Evolutionary conservation across 805 yeast genomes (phyloP), one percentile per base, ranked within the genome.

Genomic region (Kuraishia floccosa): DNA sequence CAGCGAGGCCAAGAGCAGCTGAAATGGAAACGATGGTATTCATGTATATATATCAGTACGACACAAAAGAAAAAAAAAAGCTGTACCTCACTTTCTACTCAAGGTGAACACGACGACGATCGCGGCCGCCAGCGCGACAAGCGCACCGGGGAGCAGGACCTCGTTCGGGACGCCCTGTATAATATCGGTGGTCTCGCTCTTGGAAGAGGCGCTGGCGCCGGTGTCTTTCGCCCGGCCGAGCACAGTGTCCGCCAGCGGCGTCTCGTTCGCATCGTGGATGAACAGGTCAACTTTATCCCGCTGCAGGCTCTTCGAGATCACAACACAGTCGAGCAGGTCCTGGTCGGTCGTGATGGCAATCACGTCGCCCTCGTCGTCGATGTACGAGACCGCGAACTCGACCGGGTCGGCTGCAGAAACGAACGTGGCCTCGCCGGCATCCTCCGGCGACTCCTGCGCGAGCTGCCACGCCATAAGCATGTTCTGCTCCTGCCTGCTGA

Each of bases 301-400:
- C 6, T 63, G 58, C 20, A 68, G 46, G 31, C 52, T 58, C 32
- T 57, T 58, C 40, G 77, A 63, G 25, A 78, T 64, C 30, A 54
- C 50, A n/a, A 79, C 72, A 47, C 94, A 83, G 39, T 84, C 94
- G 14, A 60, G 45, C 35, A 85, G 63, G 46, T 85, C 95, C 42
- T 66, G 68, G 43, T 78, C 80, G 3, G 80, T 67, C 0, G 91
- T 79, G 24, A 85, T 71, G 1, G 84, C 75, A 16, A 85, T 82
- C 10, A 78, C 56, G 47, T 85, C 95, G 10, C 82, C 80, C 44
- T 85, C 94, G 44, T 84, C 94, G 44, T 85, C 95, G 19, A 76
- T 49, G 41, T 84, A 84, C 34, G 86, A 76, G 31, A 84, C 68
- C 1, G 84, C 85, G 51, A 73, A 77, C 1, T 36, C 42, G 6